These are phyloP conservation scores for Moricandia arvensis DNA, from an alignment of 345 rosid genomes.

Conservation along the genomic window DNA sequence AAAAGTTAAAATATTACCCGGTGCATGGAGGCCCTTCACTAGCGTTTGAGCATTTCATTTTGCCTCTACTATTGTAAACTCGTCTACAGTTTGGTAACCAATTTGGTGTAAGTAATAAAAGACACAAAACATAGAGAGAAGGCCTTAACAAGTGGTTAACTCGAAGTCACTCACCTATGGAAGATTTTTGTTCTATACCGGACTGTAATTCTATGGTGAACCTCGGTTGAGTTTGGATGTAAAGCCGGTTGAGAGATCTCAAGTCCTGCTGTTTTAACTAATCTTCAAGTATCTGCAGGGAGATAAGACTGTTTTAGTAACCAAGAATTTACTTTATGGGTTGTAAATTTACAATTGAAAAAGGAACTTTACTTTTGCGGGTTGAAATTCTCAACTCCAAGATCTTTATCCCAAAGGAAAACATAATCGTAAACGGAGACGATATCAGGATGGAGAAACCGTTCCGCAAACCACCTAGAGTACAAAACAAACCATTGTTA, in stretches of 20 bases:
- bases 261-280: conserved; percentile 69
- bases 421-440: conserved; percentile 80
- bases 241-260: conserved; percentile 99
- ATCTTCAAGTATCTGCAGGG: conserved; percentile 66
- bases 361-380: conserved; percentile 52
- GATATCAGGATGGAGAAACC: conserved; percentile 90
- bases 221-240: conserved; percentile 87
- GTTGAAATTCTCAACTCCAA: conserved; percentile 77
- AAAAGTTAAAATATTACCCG: too few relatives aligned
- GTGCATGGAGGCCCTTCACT: conserved; percentile 99
- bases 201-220: conserved; percentile 91
- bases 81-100: conserved; percentile 56
- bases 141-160: not conserved
- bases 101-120: not conserved
- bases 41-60: conserved; percentile 68
- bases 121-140: not conserved
- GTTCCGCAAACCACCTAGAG: conserved; percentile 96
- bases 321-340: not conserved
- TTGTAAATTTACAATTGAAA: not conserved
- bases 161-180: conserved; percentile 66
- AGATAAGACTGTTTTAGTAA: conserved; percentile 11
- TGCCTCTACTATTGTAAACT: conserved; percentile 80
- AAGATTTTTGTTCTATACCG: conserved; percentile 72
- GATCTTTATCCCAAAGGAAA: conserved; percentile 98
- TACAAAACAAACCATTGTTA: not conserved